Base-by-base conservation (phyloP, 306 rosid genomes). In the Sesbania bispinosa region DNA sequence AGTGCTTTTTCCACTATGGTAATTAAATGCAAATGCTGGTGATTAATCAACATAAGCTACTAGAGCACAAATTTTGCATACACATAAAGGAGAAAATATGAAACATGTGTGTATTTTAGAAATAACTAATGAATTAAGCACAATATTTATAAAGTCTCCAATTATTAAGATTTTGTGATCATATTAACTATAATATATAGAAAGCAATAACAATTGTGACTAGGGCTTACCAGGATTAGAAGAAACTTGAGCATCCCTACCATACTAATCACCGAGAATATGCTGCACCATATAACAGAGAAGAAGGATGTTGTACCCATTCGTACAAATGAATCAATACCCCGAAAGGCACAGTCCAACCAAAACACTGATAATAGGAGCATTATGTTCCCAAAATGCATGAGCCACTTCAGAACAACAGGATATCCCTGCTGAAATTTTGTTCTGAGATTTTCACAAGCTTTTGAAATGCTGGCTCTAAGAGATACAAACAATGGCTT, bases 261-360 rank as follows among this genome's bases (percentile, higher is more conserved):
- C 96, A 88, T 89, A 32, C 86, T 84, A 77, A 95, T 78, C 54
- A 83, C 84, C 0, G 97, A 95, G 89, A 95, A 84, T 67, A 89
- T 43, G 75, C 93, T 77, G 81, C 87, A 95, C 99, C 99, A 95
- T 79, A 95, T 48, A 77, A 92, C 96, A 45, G 96, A 85, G 82
- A 95, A 91, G 86, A 92, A 89, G 81, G 97, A 84, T 21, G 96
- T 71, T 16, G 97, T 95, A 76, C 97, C 97, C 96, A 95, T 83
- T 10, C 86, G 99, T 43, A 88, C 46, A 81, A 92, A 85, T 74
- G 96, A 92, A 88, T 89, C 93, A 18, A 92, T 32, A 51, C 99
- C 99, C 80, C 97, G 87, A 33, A 91, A 15, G 11, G 88, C 77
- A 82, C 88, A 92, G 68, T 84, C 96, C 83, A 95, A 74, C 99